Evolutionary conservation across 768 basidiomycete species (phyloP).

Genomic region (Mycena rosella): DNA sequence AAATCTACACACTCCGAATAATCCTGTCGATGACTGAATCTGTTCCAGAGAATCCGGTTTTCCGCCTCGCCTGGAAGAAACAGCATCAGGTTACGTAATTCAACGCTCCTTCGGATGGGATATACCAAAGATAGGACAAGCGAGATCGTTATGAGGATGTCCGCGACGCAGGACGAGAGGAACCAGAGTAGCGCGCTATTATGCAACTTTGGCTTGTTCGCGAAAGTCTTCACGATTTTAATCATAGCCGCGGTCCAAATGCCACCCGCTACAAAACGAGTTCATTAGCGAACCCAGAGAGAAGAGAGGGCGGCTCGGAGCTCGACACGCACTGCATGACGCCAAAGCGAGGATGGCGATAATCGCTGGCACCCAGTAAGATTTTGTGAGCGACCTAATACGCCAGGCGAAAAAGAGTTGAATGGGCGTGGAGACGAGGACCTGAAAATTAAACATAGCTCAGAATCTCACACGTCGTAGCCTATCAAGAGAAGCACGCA

Average conservation of each 20-base stretch:
- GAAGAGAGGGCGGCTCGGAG: constrained; percentile 6
- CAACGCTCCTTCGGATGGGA: neutral
- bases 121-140: constrained; percentile 54
- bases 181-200: constrained; percentile 61
- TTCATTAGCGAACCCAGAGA: neutral
- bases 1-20: constrained; percentile 30
- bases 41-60: constrained; percentile 35
- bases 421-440: constrained; percentile 60
- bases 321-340: constrained; percentile 47
- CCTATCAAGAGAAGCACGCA: constrained; percentile 5
- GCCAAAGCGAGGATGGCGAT: constrained; percentile 51
- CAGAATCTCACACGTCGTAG: neutral
- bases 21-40: constrained; percentile 38
- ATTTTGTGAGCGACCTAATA: constrained; percentile 56
- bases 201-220: constrained; percentile 58
- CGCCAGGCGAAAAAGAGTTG: constrained; percentile 62
- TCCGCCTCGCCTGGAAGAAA: constrained; percentile 18
- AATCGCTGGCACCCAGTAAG: constrained; percentile 47
- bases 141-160: constrained; percentile 56
- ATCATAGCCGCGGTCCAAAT: constrained; percentile 54
- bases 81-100: neutral
- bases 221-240: constrained; percentile 50
- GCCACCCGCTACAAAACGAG: constrained; percentile 51
- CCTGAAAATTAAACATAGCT: constrained; percentile 41
- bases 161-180: constrained; percentile 55